These are phyloP conservation scores for Gossypium bickii DNA, from an alignment of 345 rosid species.

Conservation along the genomic window DNA sequence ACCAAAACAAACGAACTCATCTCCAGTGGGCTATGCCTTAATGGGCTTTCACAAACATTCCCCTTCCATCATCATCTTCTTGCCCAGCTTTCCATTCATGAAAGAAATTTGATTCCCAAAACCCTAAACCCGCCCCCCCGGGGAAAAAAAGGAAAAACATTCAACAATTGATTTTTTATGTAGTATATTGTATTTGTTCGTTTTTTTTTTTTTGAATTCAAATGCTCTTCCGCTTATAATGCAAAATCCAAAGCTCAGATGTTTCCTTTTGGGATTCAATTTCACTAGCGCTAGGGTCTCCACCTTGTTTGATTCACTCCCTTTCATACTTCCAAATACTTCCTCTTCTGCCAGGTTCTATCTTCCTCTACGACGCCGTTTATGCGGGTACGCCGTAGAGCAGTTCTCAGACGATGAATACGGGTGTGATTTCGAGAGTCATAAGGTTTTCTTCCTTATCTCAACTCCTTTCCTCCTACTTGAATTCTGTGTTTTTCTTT, in stretches of 20 bases:
- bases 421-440: constrained; percentile 75
- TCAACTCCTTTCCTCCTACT: neutral
- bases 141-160: neutral
- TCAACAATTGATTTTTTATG: neutral
- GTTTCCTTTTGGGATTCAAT: constrained; percentile 35
- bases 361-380: constrained; percentile 31
- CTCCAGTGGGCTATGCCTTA: too few relatives aligned
- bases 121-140: neutral
- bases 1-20: too few relatives aligned
- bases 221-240: constrained; percentile 30
- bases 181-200: neutral
- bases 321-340: constrained; percentile 20
- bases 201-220: neutral
- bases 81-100: neutral
- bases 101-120: neutral
- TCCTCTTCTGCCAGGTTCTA: constrained; percentile 5
- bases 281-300: constrained; percentile 10
- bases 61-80: neutral
- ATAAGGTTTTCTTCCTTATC: constrained; percentile 37
- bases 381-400: constrained; percentile 55
- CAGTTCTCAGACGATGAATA: constrained; percentile 96
- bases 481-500: neutral
- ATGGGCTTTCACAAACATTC: neutral
- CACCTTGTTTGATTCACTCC: constrained; percentile 24
- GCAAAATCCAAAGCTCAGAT: constrained; percentile 45